Evolutionary conservation across 169 alveolate species (phyloP).

Genomic region (Neospora caninum): DNA sequence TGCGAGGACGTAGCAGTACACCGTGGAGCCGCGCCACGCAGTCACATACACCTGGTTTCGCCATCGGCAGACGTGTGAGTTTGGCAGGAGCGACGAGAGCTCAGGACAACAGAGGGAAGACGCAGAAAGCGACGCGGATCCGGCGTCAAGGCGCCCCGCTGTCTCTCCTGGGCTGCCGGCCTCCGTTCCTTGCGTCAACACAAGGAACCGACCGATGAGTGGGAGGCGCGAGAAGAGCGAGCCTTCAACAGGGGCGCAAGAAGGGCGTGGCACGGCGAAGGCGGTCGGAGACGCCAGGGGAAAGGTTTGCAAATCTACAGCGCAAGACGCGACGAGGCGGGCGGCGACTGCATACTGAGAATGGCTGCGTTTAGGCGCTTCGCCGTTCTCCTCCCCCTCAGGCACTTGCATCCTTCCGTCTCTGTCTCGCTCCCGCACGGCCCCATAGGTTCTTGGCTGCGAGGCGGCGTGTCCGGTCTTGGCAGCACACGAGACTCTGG

Average conservation of each 20-base stretch:
- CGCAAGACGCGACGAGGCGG: background rate
- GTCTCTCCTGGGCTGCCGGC: background rate
- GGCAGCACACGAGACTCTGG: no score
- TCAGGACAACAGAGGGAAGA: background rate
- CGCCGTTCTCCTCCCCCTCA: no score
- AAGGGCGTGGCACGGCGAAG: background rate
- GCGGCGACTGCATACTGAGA: background rate
- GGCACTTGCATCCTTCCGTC: no score
- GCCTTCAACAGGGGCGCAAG: background rate
- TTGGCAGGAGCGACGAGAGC: slow-evolving; percentile 14
- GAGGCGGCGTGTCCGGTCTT: no score
- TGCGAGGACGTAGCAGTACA: slow-evolving; percentile 2
- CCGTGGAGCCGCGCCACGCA: slow-evolving; percentile 1
- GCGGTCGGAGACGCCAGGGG: slow-evolving; percentile 7
- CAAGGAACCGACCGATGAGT: background rate
- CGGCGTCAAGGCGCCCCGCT: background rate
- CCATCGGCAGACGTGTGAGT: background rate
- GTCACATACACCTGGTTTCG: background rate
- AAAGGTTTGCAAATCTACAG: background rate
- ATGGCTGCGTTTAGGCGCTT: no score
- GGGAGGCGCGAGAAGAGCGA: background rate
- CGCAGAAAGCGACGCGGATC: background rate
- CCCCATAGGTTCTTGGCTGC: no score
- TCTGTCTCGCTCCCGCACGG: no score
- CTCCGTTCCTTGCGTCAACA: background rate